Percentiles rank a stretch among this genome's conserved stretches.
Conservation (phyloP, 345 rosid species). For the Dimocarpus longan region DNA sequence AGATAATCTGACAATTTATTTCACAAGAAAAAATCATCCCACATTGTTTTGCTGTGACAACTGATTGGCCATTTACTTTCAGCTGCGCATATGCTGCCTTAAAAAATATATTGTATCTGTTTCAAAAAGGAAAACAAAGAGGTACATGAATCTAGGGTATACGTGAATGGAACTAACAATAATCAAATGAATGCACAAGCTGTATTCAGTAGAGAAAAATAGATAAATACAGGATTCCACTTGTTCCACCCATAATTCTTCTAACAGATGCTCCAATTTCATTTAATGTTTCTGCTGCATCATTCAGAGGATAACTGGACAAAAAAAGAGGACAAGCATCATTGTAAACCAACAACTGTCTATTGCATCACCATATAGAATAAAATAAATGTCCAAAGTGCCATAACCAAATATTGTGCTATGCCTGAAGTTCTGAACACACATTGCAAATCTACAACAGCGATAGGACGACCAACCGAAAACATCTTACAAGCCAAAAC, state of each 20-base stretch:
- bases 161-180: neutral
- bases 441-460: neutral
- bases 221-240: conserved; percentile 76
- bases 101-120: conserved; percentile 77
- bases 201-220: conserved; percentile 16
- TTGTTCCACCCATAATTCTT: conserved; percentile 97
- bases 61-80: conserved; percentile 56
- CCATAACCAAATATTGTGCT: neutral
- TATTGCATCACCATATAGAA: neutral
- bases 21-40: conserved; percentile 38
- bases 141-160: neutral
- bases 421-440: neutral
- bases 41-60: conserved; percentile 71
- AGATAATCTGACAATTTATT: conserved; percentile 14
- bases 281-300: conserved; percentile 84
- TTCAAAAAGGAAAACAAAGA: conserved; percentile 18
- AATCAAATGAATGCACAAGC: conserved; percentile 15
- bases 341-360: neutral
- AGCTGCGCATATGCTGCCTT: conserved; percentile 85
- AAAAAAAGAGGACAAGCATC: conserved; percentile 19
- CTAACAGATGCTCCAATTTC: conserved; percentile 84
- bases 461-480: neutral
- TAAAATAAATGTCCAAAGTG: neutral
- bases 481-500: neutral
- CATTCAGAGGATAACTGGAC: conserved; percentile 88